Conservation (phyloP, 139 green algal genomes). For the Chlorella sp. region DNA sequence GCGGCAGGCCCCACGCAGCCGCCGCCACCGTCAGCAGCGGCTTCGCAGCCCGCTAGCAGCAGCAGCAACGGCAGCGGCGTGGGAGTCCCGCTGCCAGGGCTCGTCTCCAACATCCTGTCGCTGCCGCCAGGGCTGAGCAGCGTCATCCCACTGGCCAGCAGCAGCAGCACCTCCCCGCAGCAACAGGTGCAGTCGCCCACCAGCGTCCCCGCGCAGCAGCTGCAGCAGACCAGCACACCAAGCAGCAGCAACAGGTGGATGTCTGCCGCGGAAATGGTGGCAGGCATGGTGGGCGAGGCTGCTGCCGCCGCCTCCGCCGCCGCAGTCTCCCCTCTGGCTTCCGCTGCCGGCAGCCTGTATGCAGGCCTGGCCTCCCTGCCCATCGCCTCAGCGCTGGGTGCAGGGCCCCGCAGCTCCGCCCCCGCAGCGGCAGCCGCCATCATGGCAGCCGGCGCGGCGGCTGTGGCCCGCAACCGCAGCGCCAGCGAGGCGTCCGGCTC, state of each 20-base stretch:
- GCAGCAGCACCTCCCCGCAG: too few relatives aligned
- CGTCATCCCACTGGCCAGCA: too few relatives aligned
- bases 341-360: constrained; percentile 29
- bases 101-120: constrained; percentile 16
- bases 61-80: not conserved
- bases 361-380: constrained; percentile 30
- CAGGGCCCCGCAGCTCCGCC: constrained; percentile 3
- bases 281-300: constrained; percentile 46
- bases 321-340: constrained; percentile 21
- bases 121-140: not conserved
- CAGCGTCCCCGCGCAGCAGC: not conserved
- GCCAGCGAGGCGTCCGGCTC: too few relatives aligned
- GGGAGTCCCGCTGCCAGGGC: not conserved
- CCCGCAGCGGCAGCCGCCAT: constrained; percentile 15
- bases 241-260: constrained; percentile 17
- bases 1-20: not conserved
- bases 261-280: constrained; percentile 44
- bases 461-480: not conserved
- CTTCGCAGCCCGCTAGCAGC: not conserved
- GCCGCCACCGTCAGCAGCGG: not conserved
- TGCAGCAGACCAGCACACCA: not conserved
- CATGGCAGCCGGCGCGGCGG: constrained; percentile 5
- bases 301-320: constrained; percentile 29
- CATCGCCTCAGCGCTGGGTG: constrained; percentile 9
- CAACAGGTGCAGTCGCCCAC: too few relatives aligned